A percentile compares a stretch with the other conserved stretches of the same genome.
Conservation (phyloP, 2,329 filamentous ascomycete species). For the Xylariaceae sp. region DNA sequence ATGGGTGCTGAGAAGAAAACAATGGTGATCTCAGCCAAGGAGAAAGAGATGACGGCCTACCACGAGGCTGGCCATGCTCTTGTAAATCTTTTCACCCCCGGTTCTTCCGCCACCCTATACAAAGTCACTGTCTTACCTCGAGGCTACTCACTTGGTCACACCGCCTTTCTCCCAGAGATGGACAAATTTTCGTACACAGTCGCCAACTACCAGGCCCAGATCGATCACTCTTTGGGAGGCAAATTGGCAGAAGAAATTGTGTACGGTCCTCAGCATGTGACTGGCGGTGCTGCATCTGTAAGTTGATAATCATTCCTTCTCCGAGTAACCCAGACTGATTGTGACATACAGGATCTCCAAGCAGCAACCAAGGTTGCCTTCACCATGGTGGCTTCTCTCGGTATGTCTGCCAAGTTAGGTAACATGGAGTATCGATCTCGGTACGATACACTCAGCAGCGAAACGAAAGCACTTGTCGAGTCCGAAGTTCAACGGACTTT, state of each 20-base stretch:
- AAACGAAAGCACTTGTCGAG: conserved; percentile 85
- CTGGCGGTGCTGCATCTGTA: conserved; percentile 78
- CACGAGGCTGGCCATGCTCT: conserved; percentile 95
- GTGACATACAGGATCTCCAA: conserved; percentile 65
- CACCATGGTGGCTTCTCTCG: conserved; percentile 80
- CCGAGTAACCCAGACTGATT: conserved; percentile 25
- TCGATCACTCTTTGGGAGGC: conserved; percentile 79
- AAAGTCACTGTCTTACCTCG: conserved; percentile 97
- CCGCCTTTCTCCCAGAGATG: conserved; percentile 82
- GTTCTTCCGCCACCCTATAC: conserved; percentile 75
- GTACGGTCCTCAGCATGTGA: conserved; percentile 87
- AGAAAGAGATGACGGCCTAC: conserved; percentile 94
- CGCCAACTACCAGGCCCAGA: conserved; percentile 73
- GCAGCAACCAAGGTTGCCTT: conserved; percentile 79
- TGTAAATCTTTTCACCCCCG: conserved; percentile 74
- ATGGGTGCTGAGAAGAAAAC: conserved; percentile 93
- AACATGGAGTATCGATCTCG: conserved; percentile 83
- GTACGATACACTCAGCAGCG: conserved; percentile 76
- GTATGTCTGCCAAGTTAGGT: conserved; percentile 84
- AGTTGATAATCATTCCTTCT: conserved; percentile 30
- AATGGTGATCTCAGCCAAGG: conserved; percentile 85
- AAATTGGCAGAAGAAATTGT: conserved; percentile 89
- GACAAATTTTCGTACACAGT: conserved; percentile 90
- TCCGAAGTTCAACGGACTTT: conserved; percentile 80
- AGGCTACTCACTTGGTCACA: conserved; percentile 81